Evolutionary conservation across 1,139 yeast species (phyloP), one percentile per base, ranked within the genome.

Genomic region (Zygoascus meyerae): DNA sequence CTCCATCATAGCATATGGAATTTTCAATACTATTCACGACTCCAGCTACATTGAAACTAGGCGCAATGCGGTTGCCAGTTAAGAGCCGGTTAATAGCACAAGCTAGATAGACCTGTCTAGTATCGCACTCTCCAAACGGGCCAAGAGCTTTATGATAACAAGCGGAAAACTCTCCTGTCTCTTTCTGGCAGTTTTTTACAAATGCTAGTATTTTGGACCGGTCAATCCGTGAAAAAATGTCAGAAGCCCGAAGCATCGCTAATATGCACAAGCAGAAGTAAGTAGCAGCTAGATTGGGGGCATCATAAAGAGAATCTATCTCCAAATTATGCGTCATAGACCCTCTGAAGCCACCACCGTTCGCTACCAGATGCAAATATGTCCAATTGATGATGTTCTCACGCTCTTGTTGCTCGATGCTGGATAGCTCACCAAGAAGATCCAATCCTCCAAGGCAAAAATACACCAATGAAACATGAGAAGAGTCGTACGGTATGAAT

Each of bases 41-140:
- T 53, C 83, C 71, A 18, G 83, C 69, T 55, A 75, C 82, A 35
- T n/a, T 34, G 18, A 12, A 18, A 2, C 15, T 29, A 8, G 39
- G 3, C 10, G 14, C 39, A 4, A 7, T 21, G 4, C 26, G 26
- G 7, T 21, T 21, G 7, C 26, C 26, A 35, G 73, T 75, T 21
- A 86, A 60, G 46, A 87, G 63, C 50, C 71, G 68, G 21, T 86
- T 64, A 5, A 86, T 78, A 1, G 83, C 74, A 2, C 77, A 67
- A 0, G 95, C 96, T 54, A 89, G 73, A 69, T 86, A 86, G 48
- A 86, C 77, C 53, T 79, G 79, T 48, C 97, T 68, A 47, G 86
- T 63, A 63, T 89, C 97, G 12, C 72, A 69, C 44, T 84, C 90
- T 12, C 86, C 94, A 57, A 68, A 73, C 1, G 75, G 75, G 0